Conservation (phyloP, 495 filamentous ascomycete species). For the Xylaria telfairii region DNA sequence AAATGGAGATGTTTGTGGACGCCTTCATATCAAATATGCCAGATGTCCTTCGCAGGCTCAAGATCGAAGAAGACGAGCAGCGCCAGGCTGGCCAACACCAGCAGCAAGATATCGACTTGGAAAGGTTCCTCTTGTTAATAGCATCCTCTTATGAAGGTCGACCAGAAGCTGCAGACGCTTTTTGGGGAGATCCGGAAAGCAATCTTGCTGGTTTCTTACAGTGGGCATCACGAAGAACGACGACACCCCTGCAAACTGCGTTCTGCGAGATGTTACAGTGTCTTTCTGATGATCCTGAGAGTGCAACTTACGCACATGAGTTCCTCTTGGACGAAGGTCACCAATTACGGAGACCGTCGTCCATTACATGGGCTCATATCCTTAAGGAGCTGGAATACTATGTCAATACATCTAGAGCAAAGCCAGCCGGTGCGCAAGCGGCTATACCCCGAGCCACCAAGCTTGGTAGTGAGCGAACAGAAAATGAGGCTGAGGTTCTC, state of each 20-base stretch:
- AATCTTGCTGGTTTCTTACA: slow-evolving; percentile 92
- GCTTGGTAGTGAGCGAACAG: slow-evolving; percentile 55
- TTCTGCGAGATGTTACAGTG: slow-evolving; percentile 95
- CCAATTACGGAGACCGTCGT: slow-evolving; percentile 75
- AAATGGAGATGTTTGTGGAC: slow-evolving; percentile 85
- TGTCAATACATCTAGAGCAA: slow-evolving; percentile 69
- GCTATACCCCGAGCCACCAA: slow-evolving; percentile 65
- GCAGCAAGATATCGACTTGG: slow-evolving; percentile 81
- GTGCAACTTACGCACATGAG: slow-evolving; percentile 78
- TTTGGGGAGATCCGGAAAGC: slow-evolving; percentile 88
- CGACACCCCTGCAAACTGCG: slow-evolving; percentile 89
- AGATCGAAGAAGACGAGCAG: slow-evolving; percentile 88
- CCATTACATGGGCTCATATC: slow-evolving; percentile 90
- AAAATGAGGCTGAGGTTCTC: slow-evolving; percentile 83
- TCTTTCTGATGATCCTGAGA: slow-evolving; percentile 78
- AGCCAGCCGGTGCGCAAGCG: slow-evolving; percentile 60
- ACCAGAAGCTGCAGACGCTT: slow-evolving; percentile 79
- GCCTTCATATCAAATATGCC: slow-evolving; percentile 93
- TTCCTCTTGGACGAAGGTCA: slow-evolving; percentile 89
- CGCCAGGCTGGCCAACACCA: slow-evolving; percentile 71
- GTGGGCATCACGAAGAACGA: slow-evolving; percentile 91
- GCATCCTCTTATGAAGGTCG: slow-evolving; percentile 88
- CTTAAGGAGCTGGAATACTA: slow-evolving; percentile 86
- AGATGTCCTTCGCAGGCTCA: slow-evolving; percentile 83
- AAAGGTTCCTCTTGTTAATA: slow-evolving; percentile 90